Percentiles rank a stretch among this genome's conserved stretches.
Evolutionary conservation across 805 yeast species (phyloP).

Genomic region (Teunomyces stri): DNA sequence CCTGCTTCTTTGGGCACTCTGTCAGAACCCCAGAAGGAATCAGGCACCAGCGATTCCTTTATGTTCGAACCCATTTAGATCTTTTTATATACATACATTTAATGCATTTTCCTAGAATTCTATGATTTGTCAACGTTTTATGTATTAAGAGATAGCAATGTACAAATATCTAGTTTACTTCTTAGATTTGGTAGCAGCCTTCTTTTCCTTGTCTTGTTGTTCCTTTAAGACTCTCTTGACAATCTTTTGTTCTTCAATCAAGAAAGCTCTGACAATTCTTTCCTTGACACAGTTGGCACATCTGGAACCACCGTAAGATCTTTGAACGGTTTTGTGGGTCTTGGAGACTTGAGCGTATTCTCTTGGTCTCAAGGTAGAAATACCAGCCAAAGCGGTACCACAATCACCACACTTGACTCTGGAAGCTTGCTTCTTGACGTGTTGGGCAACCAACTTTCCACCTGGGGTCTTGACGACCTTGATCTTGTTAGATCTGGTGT

Average conservation of each 20-base stretch:
- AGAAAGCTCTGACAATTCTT: conserved; percentile 99
- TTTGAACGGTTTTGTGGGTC: conserved; percentile 97
- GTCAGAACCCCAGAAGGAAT: neutral
- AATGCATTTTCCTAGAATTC: neutral
- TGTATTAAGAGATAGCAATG: conserved; percentile 11
- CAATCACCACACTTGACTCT: conserved; percentile 90
- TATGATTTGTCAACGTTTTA: conserved; percentile 3
- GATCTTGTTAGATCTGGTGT: conserved; percentile 99
- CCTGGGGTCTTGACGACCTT: conserved; percentile 99
- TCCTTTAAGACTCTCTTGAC: conserved; percentile 99
- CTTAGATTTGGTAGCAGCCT: conserved; percentile 34
- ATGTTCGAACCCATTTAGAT: neutral
- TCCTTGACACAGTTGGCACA: conserved; percentile 99
- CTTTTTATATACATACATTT: neutral
- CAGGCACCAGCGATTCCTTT: neutral
- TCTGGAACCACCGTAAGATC: conserved; percentile 99
- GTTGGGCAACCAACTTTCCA: conserved; percentile 98
- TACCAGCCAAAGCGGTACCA: conserved; percentile 79
- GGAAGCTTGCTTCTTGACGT: conserved; percentile 87
- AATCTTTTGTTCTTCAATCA: conserved; percentile 99
- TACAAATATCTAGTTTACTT: conserved; percentile 19
- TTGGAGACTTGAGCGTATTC: conserved; percentile 92
- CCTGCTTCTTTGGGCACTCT: neutral
- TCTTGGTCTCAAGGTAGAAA: conserved; percentile 97
- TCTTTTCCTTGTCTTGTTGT: conserved; percentile 85